Percentiles rank a stretch among this genome's conserved stretches.
These are phyloP conservation scores for Camillea tinctor DNA, from an alignment of 2,329 filamentous ascomycete species.

Conservation along the genomic window DNA sequence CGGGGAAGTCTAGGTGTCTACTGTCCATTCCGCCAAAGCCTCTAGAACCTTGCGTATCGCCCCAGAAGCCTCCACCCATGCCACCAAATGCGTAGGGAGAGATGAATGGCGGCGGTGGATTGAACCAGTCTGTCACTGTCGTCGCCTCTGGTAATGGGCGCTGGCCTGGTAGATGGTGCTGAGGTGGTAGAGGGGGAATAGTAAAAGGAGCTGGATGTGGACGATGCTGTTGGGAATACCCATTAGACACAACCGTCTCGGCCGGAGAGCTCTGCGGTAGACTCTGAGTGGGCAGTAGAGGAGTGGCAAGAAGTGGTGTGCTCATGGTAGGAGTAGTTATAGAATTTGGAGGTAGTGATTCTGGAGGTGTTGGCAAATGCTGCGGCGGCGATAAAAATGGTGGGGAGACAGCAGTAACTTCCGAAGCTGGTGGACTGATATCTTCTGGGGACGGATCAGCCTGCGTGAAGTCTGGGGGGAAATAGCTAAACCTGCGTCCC, in stretches of 20 bases:
- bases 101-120: conserved; percentile 51
- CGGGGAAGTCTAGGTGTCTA: conserved; percentile 23
- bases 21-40: conserved; percentile 25
- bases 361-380: conserved; percentile 28
- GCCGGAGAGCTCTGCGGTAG: conserved; percentile 25
- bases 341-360: conserved; percentile 24
- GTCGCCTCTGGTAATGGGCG: conserved; percentile 44
- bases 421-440: conserved; percentile 30
- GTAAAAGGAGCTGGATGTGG: conserved; percentile 37
- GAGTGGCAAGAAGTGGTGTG: conserved; percentile 25
- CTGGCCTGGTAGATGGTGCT: conserved; percentile 36
- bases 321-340: conserved; percentile 25
- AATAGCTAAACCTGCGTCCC: conserved; percentile 62
- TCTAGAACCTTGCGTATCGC: conserved; percentile 20
- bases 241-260: conserved; percentile 20
- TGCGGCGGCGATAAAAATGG: conserved; percentile 29
- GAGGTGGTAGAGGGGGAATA: conserved; percentile 39
- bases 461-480: conserved; percentile 56
- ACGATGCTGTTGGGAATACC: conserved; percentile 19
- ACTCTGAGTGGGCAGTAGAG: conserved; percentile 23
- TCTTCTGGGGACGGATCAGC: conserved; percentile 32
- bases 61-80: conserved; percentile 43
- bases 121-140: conserved; percentile 50
- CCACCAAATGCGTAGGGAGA: conserved; percentile 50
- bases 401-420: conserved; percentile 28